Evolutionary conservation across 306 rosid species (phyloP).

Genomic region (Cyamopsis tetragonoloba): DNA sequence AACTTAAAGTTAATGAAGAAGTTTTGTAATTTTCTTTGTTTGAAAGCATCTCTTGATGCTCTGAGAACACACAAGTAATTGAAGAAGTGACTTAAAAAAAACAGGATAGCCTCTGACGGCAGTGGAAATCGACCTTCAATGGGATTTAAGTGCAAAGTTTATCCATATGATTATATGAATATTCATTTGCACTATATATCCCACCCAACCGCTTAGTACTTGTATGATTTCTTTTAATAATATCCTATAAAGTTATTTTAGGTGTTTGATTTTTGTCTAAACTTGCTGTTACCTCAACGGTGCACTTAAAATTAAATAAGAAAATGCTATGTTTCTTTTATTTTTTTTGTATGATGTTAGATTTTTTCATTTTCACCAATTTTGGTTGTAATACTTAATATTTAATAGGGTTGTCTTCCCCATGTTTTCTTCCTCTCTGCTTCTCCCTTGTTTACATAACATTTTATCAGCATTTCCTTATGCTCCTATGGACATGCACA

Average conservation of each 20-base stretch:
- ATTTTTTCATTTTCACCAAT: background rate
- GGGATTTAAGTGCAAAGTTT: background rate
- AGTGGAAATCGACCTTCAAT: background rate
- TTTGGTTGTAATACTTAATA: background rate
- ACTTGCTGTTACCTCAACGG: background rate
- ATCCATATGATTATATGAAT: background rate
- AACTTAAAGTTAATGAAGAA: background rate
- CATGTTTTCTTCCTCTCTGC: background rate
- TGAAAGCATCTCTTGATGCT: background rate
- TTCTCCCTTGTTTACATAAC: background rate
- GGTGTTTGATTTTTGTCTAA: background rate
- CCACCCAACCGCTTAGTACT: background rate
- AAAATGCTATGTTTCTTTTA: background rate
- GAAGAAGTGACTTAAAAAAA: background rate
- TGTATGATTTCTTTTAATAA: background rate
- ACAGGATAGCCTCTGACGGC: background rate
- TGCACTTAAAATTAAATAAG: constrained; percentile 1
- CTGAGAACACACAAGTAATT: background rate
- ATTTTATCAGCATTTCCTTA: constrained; percentile 17
- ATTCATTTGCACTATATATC: background rate
- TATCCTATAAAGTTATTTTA: background rate
- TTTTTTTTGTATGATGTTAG: background rate
- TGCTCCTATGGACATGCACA: constrained; percentile 23
- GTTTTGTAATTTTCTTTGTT: background rate
- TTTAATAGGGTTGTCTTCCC: constrained; percentile 1